Evolutionary conservation across 75 land plant genomes (phyloP), one percentile per base, ranked within the genome.

Genomic region (Picea sitchensis): DNA sequence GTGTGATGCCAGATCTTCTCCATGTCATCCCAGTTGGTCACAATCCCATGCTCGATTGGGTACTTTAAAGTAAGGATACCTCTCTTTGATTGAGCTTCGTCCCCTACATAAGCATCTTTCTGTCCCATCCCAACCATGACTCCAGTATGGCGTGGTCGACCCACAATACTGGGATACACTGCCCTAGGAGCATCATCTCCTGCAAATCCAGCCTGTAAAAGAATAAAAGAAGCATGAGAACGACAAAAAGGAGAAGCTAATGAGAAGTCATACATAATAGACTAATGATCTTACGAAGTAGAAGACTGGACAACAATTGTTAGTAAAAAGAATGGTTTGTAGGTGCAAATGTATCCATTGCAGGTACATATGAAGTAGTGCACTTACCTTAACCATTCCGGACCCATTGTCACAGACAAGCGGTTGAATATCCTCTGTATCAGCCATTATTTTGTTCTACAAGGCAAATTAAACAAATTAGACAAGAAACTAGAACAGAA

Each of bases 1-100:
- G 95, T 92, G 67, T 92, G 95, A 82, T 93, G 93, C 95, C 95
- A 93, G 20, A 93, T 93, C 79, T 93, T 93, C 82, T 93, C 95
- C 95, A 93, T 93, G 75, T 91, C 95, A 86, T 93, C 95, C 95
- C 95, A 93, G 77, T 93, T 91, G 73, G 82, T 91, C 41, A 91
- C 88, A 85, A 91, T 88, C 30, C 88, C 91, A 81, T 91, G 92
- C 83, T 91, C 92, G 76, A 91, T 88, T 72, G 92, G 92, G 76
- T 91, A 91, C 59, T 89, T 89, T 32, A 89, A 76, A 32, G 90
- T 83, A 13, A 89, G 72, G 34, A 86, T 89, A 79, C 91, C 91
- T 26, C 91, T 75, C 61, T 89, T 86, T 11, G 91, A 86, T 41
- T 90, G 91, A 76, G 87, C 83, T 78, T 85, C 84, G 79, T 88